Base-by-base conservation (phyloP, 495 filamentous ascomycete genomes). In the Penicillium maclennaniae region DNA sequence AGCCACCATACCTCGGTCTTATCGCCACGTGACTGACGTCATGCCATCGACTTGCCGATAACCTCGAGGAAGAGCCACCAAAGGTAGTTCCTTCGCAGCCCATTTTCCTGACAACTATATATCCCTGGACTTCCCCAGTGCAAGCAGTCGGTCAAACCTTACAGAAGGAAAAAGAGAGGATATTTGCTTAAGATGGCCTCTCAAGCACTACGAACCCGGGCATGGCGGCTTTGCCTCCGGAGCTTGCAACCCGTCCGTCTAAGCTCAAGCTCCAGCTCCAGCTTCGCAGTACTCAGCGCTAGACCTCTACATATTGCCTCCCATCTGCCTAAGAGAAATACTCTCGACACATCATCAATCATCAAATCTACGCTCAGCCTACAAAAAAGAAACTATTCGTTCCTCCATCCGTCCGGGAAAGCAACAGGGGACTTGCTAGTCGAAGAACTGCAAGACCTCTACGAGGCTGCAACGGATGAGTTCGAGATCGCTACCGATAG, bases 401-500 rank as follows among this genome's bases (percentile, higher is more conserved):
- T 41, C 53, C 14, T 37, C 53, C 15, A 60, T 59, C 27, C 23
- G 23, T 23, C 23, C 23, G 23, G 23, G 23, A 65, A 62, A 51
- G 31, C 51, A 40, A 59, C 66, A 48, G 66, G 62, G 3, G 73
- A 76, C 51, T 47, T 64, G 5, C 57, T 76, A n/a, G 68, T 75
- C 52, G 69, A 74, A 27, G 71, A 76, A 43, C 20, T 76, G 5
- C 69, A 74, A 55, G 71, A 74, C 39, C 60, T 73, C 51, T 76
- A 72, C 56, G 69, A 75, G 59, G 60, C 63, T 16, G 69, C 74
- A 6, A 75, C 69, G 64, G 74, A 77, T 57, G 74, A 77, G 59
- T 70, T 77, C 53, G 74, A 77, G 63, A 77, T 77, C 47, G 74
- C 74, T 6, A 74, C 69, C 3, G 74, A 77, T 27, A 71, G 68